These are phyloP conservation scores for Globisporangium parvum DNA, from an alignment of 352 stramenopile genomes.

Conservation along the genomic window DNA sequence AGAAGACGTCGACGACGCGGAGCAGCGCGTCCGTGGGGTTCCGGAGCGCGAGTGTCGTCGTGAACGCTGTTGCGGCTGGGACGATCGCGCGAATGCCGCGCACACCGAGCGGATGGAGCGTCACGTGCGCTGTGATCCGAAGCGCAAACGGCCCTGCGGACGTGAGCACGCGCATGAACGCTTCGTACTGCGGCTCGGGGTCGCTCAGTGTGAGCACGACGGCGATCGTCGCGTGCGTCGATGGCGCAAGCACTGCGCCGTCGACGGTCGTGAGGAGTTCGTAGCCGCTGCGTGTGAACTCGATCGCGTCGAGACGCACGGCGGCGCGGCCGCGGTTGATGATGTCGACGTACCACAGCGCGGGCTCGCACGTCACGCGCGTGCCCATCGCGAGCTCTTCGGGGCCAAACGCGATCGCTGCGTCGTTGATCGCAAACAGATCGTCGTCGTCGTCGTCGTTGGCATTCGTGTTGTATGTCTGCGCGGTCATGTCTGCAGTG, in stretches of 20 bases:
- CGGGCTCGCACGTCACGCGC: conserved; percentile 27
- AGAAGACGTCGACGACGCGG: conserved; percentile 43
- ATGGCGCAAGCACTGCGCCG: conserved; percentile 27
- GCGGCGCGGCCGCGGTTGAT: conserved; percentile 27
- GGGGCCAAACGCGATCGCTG: conserved; percentile 33
- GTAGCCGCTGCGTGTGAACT: conserved; percentile 40
- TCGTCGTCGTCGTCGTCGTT: neutral
- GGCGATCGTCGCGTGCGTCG: conserved; percentile 26
- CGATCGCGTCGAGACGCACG: conserved; percentile 29
- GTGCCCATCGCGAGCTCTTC: conserved; percentile 28
- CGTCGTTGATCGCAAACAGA: conserved; percentile 9
- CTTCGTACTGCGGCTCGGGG: conserved; percentile 16
- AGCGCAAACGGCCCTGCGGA: conserved; percentile 42
- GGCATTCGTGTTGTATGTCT: too few species aligned
- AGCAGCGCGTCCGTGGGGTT: conserved; percentile 38
- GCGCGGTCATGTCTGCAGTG: neutral
- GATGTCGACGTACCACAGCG: conserved; percentile 24
- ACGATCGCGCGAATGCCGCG: conserved; percentile 21
- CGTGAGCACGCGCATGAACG: conserved; percentile 36
- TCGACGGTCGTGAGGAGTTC: conserved; percentile 29
- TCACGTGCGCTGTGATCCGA: conserved; percentile 25
- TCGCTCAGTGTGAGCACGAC: conserved; percentile 32
- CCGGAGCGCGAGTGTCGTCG: conserved; percentile 27
- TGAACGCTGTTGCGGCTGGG: conserved; percentile 24
- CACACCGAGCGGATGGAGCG: conserved; percentile 25